These are phyloP conservation scores for Vanderwaltozyma yarrowii DNA, from an alignment of 805 yeast genomes.

Conservation along the genomic window DNA sequence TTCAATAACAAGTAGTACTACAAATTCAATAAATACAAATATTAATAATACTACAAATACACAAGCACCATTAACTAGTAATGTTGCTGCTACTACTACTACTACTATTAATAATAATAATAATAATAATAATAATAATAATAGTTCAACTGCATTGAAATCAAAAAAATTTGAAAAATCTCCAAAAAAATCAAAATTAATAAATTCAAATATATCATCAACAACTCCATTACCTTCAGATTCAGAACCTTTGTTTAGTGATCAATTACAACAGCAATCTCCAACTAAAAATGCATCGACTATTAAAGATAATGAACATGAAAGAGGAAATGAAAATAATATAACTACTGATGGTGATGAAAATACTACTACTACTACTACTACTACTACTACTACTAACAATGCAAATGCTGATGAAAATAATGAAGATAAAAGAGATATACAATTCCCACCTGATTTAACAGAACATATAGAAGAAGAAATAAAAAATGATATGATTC, in stretches of 20 bases:
- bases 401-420: not conserved
- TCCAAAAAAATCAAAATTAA: constrained; percentile 1
- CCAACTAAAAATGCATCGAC: too few relatives aligned
- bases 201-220: not conserved
- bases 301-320: too few relatives aligned
- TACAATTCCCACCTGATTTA: constrained; percentile 21
- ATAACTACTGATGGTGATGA: too few relatives aligned
- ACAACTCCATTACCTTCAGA: too few relatives aligned
- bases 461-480: constrained; percentile 21
- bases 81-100: not conserved
- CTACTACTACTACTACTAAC: too few relatives aligned
- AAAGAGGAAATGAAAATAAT: too few relatives aligned
- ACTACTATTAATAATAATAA: constrained; percentile 19
- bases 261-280: too few relatives aligned
- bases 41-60: constrained; percentile 12
- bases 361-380: too few relatives aligned
- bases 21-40: constrained; percentile 19
- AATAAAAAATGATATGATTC: constrained; percentile 17
- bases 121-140: constrained; percentile 9
- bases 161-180: not conserved
- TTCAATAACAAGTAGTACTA: not conserved
- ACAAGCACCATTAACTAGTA: too few relatives aligned
- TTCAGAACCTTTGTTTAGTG: too few relatives aligned
- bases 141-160: not conserved
- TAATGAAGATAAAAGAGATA: constrained; percentile 2